These are phyloP conservation scores for Saposhnikovia divaricata DNA, from an alignment of 129 eudicot genomes.

Conservation along the genomic window DNA sequence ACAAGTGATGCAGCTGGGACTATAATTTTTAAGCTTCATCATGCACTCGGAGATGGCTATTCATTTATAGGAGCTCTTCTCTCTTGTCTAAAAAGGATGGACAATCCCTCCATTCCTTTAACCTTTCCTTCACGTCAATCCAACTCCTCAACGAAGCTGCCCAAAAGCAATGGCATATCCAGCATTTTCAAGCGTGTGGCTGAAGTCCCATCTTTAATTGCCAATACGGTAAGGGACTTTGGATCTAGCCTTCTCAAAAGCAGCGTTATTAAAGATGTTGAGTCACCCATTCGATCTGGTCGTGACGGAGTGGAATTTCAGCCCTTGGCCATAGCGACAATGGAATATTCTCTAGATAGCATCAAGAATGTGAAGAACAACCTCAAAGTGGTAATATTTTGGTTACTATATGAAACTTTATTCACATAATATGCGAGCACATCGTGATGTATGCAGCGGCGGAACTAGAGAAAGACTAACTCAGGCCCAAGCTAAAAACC, in stretches of 20 bases:
- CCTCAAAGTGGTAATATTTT: not conserved
- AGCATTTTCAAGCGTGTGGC: constrained; percentile 10
- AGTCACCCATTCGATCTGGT: not conserved
- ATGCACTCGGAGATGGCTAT: constrained; percentile 47
- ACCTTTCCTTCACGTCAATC: not conserved
- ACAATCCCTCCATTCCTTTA: constrained; percentile 17
- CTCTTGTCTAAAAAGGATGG: constrained; percentile 37
- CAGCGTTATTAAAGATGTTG: not conserved
- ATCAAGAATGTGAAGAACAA: too few species aligned
- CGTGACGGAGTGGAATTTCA: not conserved
- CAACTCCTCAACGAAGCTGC: constrained; percentile 6
- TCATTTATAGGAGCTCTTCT: constrained; percentile 46
- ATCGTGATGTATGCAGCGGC: too few species aligned
- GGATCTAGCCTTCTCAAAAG: constrained; percentile 21
- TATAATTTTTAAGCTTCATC: constrained; percentile 38
- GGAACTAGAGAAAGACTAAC: too few species aligned
- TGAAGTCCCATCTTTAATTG: not conserved
- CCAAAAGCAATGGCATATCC: not conserved
- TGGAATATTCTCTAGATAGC: not conserved
- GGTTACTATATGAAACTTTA: not conserved
- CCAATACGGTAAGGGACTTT: constrained; percentile 22
- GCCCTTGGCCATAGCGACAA: not conserved
- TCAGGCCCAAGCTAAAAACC: too few species aligned
- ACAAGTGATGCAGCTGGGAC: constrained; percentile 37
- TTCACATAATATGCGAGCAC: too few species aligned